Evolutionary conservation across 768 basidiomycete genomes (phyloP), one percentile per base, ranked within the genome.

Genomic region (Auriculariales sp.): DNA sequence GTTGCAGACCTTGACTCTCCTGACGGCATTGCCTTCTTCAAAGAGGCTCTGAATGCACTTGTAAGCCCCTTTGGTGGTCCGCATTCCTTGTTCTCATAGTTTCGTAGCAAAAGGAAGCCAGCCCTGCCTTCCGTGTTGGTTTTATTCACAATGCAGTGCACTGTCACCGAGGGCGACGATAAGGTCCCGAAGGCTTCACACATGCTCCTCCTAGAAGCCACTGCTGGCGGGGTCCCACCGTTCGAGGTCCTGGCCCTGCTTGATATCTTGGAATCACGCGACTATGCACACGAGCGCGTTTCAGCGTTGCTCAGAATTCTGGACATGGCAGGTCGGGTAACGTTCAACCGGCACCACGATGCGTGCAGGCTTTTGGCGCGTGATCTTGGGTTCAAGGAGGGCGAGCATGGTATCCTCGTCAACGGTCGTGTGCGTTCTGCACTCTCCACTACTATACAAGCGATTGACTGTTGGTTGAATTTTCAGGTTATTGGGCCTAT

Each of bases 401-500:
- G 82, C 0, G 64, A 81, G 51, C 68, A 69, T 19, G 86, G 73
- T 1, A 51, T 97, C 31, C 53, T 93, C 30, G 67, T 87, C 47
- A 95, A 95, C 56, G 94, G 93, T 24, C 71, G 93, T 28, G 90
- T 93, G 59, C 61, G 39, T n/a, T 22, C 83, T 67, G 9, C 6
- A 14, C 52, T 2, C 22, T 7, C 51, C 24, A 17, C 24, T 17
- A 3, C 3, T 3, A 46, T n/a, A 47, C 52, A 44, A 52, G 42
- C 28, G 11, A 29, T 4, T 31, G 22, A 46, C 25, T 51, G 47
- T 25, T 49, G 28, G 30, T 29, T 27, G 34, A 28, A 48, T 36
- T 19, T 3, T 2, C 56, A 94, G 92, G 64, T 94, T 47, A 67
- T 97, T 25, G 87, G 88, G 0, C 88, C 89, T 0, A 66, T 95